A percentile compares a stretch with the other conserved stretches of the same genome.
phyloP scores from a whole-genome alignment of 192 early-diverging fungal species.

The Coemansia sp. region DNA sequence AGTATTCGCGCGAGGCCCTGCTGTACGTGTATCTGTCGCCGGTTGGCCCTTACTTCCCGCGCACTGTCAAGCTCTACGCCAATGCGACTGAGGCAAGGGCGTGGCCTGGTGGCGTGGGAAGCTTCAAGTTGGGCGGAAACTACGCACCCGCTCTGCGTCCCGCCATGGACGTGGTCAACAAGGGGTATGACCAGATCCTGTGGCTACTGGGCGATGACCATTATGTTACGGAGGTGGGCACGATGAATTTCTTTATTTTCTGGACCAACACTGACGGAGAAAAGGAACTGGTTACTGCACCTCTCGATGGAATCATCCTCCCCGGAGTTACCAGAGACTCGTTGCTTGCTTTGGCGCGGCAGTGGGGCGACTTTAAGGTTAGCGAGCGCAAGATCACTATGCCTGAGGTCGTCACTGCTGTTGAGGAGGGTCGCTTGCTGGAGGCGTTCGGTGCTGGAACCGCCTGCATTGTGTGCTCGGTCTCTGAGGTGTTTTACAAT shows the following conservation, averaged over 20 bases:
- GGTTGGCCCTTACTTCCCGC: slow-evolving; percentile 95
- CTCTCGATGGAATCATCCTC: slow-evolving; percentile 94
- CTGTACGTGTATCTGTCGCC: slow-evolving; percentile 93
- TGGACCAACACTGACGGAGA: slow-evolving; percentile 86
- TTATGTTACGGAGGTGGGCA: slow-evolving; percentile 94
- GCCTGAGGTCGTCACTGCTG: slow-evolving; percentile 75
- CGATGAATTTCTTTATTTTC: slow-evolving; percentile 96
- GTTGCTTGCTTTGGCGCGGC: slow-evolving; percentile 76
- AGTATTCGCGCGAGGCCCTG: slow-evolving; percentile 76
- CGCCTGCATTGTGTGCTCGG: slow-evolving; percentile 93
- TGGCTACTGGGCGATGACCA: slow-evolving; percentile 94
- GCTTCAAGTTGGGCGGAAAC: slow-evolving; percentile 87
- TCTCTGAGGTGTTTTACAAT: slow-evolving; percentile 83
- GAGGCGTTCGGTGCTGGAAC: slow-evolving; percentile 99
- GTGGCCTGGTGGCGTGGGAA: slow-evolving; percentile 96
- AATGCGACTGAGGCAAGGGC: slow-evolving; percentile 87
- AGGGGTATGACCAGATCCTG: slow-evolving; percentile 93
- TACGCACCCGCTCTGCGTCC: slow-evolving; percentile 65
- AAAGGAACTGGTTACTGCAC: slow-evolving; percentile 88
- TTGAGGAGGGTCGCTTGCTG: slow-evolving; percentile 75
- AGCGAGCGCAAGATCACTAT: slow-evolving; percentile 84
- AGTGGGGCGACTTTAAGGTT: slow-evolving; percentile 93
- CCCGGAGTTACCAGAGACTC: slow-evolving; percentile 97
- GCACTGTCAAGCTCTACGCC: slow-evolving; percentile 84
- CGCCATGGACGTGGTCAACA: slow-evolving; percentile 82